Evolutionary conservation across 768 basidiomycete species (phyloP).

Genomic region (Tephrocybe sp.): DNA sequence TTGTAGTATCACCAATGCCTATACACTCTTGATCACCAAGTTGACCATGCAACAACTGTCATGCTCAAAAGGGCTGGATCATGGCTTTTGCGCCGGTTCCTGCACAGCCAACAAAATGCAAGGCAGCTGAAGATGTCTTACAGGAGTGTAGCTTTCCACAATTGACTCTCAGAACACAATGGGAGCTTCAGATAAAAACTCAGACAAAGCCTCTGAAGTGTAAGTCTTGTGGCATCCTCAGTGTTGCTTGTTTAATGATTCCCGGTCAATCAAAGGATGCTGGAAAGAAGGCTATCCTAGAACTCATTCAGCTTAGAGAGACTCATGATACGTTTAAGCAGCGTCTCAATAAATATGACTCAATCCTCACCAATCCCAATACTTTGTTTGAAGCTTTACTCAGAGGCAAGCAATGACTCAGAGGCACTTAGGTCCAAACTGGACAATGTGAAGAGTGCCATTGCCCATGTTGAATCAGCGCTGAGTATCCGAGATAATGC

Average conservation of each 20-base stretch:
- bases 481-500: background rate
- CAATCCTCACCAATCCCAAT: background rate
- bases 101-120: slow-evolving; percentile 1
- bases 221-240: background rate
- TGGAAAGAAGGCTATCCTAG: slow-evolving; percentile 2
- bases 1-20: slow-evolving; percentile 24
- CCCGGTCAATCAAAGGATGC: slow-evolving; percentile 6
- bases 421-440: background rate
- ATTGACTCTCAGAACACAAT: slow-evolving; percentile 8
- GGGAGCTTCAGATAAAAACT: slow-evolving; percentile 16
- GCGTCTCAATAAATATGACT: background rate
- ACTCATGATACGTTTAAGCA: slow-evolving; percentile 8
- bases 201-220: slow-evolving; percentile 14
- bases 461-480: background rate
- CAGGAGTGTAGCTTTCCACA: background rate
- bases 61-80: background rate
- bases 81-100: background rate
- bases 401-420: background rate
- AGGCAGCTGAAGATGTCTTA: slow-evolving; percentile 3
- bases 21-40: slow-evolving; percentile 23
- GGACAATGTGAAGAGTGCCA: background rate
- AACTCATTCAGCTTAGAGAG: slow-evolving; percentile 6
- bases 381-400: background rate
- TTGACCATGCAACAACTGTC: background rate
- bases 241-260: background rate